phyloP scores from a whole-genome alignment of 2,329 filamentous ascomycete species.

The Neoarthrinium moseri region DNA sequence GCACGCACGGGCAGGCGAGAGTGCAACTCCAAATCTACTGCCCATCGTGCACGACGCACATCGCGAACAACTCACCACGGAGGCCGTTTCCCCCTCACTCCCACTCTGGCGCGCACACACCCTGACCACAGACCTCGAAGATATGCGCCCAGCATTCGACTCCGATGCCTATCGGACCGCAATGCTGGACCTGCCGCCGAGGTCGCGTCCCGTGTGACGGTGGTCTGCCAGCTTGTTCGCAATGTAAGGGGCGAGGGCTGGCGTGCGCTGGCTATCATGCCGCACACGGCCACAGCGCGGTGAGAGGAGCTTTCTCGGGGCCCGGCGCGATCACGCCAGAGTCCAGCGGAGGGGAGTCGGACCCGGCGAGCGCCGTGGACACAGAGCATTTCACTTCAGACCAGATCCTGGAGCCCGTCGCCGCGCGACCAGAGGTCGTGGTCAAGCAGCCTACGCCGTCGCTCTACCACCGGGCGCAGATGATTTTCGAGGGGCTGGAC shows the following conservation, averaged over 20 bases:
- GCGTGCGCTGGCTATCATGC: conserved; percentile 8
- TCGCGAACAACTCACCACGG: too few species aligned
- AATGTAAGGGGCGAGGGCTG: neutral
- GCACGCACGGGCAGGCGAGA: too few species aligned
- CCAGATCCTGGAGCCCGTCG: neutral
- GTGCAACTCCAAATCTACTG: too few species aligned
- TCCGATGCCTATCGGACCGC: conserved; percentile 9
- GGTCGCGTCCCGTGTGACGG: conserved; percentile 11
- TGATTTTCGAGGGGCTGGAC: conserved; percentile 12
- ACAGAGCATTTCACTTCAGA: conserved; percentile 1
- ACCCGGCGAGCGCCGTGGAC: neutral
- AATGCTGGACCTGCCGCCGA: conserved; percentile 11
- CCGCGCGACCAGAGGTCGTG: neutral
- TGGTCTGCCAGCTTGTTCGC: conserved; percentile 4
- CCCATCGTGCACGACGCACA: too few species aligned
- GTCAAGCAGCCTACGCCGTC: conserved; percentile 2
- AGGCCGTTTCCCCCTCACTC: too few species aligned
- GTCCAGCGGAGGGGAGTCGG: neutral
- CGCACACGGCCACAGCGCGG: neutral
- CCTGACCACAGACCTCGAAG: too few species aligned
- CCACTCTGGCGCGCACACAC: too few species aligned
- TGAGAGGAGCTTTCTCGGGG: neutral
- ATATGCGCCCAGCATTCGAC: conserved; percentile 7
- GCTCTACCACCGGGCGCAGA: conserved; percentile 9
- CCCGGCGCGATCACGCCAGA: neutral